Percentiles rank a stretch among this genome's conserved stretches.
Conservation (phyloP, 2,329 filamentous ascomycete genomes). For the Nothophoma quercina region DNA sequence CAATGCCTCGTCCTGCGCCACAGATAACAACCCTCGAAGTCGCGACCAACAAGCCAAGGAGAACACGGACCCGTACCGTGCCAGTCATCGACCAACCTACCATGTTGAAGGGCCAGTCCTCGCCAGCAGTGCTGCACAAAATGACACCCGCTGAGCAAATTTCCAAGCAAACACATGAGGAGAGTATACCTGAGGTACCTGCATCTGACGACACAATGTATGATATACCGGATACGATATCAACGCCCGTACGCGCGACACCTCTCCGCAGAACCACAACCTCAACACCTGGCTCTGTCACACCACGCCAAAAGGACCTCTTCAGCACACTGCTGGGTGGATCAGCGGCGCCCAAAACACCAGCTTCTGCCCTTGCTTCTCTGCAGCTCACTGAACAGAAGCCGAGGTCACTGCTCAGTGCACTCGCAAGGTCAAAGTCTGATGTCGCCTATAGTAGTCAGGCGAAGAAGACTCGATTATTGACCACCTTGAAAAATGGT, state of each 20-base stretch:
- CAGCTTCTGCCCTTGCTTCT: constrained; percentile 42
- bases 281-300: constrained; percentile 39
- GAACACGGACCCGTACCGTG: constrained; percentile 27
- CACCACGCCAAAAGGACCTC: constrained; percentile 46
- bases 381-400: constrained; percentile 41
- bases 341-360: constrained; percentile 34
- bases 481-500: constrained; percentile 41
- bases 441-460: constrained; percentile 38
- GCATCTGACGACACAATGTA: constrained; percentile 46
- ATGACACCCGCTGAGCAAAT: constrained; percentile 41
- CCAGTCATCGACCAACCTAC: constrained; percentile 2
- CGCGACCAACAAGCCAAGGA: constrained; percentile 34
- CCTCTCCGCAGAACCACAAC: constrained; percentile 20
- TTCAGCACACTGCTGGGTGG: constrained; percentile 45
- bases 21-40: constrained; percentile 2
- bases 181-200: constrained; percentile 10
- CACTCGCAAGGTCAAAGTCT: constrained; percentile 42
- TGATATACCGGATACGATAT: constrained; percentile 36
- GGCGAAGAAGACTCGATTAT: constrained; percentile 38
- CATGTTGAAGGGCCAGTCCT: constrained; percentile 41
- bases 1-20: not conserved
- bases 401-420: constrained; percentile 28
- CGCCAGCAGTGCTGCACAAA: constrained; percentile 40
- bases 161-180: not conserved
- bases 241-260: constrained; percentile 33